phyloP scores from a whole-genome alignment of 208 protist genomes.

The Leishmania tarentolae region DNA sequence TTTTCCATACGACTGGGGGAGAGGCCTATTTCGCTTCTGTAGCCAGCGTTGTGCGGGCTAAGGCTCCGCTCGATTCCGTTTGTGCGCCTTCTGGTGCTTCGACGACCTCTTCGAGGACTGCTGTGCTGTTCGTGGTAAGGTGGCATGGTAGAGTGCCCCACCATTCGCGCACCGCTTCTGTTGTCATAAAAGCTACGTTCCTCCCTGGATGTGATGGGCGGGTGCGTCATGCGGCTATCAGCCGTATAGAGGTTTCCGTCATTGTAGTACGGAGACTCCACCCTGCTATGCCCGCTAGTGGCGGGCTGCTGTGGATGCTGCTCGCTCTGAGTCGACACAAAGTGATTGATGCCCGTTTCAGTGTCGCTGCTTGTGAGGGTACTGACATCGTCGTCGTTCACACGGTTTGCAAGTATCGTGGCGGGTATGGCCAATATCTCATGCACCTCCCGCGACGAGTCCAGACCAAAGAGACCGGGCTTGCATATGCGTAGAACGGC shows the following conservation, averaged over 20 bases:
- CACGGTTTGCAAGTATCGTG: constrained; percentile 16
- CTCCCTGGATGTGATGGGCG: background rate
- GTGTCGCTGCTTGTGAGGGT: background rate
- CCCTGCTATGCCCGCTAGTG: background rate
- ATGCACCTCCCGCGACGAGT: background rate
- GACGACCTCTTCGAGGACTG: background rate
- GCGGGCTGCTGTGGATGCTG: background rate
- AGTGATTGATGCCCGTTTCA: background rate
- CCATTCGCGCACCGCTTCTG: background rate
- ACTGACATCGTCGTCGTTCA: background rate
- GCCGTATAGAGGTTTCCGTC: background rate
- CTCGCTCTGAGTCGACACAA: background rate
- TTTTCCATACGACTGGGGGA: background rate
- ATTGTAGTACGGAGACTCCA: background rate
- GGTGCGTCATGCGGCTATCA: background rate
- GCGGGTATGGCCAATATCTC: background rate
- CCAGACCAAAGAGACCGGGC: too few species aligned
- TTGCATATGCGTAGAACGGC: background rate
- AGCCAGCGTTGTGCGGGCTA: background rate
- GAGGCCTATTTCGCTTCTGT: background rate
- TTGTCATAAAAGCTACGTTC: background rate
- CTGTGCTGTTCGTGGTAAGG: background rate
- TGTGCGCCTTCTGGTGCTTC: background rate
- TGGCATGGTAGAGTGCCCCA: background rate
- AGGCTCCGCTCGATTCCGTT: background rate